Percentiles rank a stretch among this genome's conserved stretches.
Evolutionary conservation across 805 yeast genomes (phyloP).

Genomic region (Metschnikowia cubensis): DNA sequence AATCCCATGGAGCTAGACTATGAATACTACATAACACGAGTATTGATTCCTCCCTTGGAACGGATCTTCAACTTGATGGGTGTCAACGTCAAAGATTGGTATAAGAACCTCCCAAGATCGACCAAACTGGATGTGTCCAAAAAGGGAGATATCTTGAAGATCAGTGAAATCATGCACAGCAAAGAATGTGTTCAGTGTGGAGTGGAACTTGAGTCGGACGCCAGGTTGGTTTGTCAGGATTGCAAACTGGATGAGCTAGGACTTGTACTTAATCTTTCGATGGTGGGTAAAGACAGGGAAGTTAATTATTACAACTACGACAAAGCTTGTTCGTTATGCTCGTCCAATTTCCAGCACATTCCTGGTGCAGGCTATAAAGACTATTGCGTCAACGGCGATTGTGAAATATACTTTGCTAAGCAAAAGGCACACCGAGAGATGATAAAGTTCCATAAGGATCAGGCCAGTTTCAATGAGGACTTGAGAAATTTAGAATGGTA

Average conservation of each 20-base stretch:
- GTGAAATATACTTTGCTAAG: slow-evolving; percentile 57
- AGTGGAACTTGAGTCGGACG: slow-evolving; percentile 6
- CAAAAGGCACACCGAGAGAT: slow-evolving; percentile 31
- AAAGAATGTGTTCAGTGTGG: slow-evolving; percentile 14
- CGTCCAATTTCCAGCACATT: slow-evolving; percentile 14
- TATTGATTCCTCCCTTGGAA: slow-evolving; percentile 85
- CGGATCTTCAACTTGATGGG: slow-evolving; percentile 81
- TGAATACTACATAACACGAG: slow-evolving; percentile 80
- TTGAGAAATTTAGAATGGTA: neutral
- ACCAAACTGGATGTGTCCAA: slow-evolving; percentile 9
- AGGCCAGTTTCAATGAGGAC: neutral
- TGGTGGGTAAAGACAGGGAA: slow-evolving; percentile 17
- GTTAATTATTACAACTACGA: slow-evolving; percentile 9
- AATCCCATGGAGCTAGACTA: slow-evolving; percentile 57
- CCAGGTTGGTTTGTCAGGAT: slow-evolving; percentile 17
- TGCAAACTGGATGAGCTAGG: slow-evolving; percentile 30
- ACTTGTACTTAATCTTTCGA: slow-evolving; percentile 29
- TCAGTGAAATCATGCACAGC: slow-evolving; percentile 11
- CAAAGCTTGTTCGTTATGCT: slow-evolving; percentile 22
- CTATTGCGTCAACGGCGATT: slow-evolving; percentile 58
- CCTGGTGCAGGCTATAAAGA: slow-evolving; percentile 12
- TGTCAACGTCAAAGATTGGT: slow-evolving; percentile 77
- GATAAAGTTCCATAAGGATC: neutral
- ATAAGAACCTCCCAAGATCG: slow-evolving; percentile 55
- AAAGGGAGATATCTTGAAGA: slow-evolving; percentile 10